Conservation (phyloP, 345 rosid species). For the Pistacia atlantica region DNA sequence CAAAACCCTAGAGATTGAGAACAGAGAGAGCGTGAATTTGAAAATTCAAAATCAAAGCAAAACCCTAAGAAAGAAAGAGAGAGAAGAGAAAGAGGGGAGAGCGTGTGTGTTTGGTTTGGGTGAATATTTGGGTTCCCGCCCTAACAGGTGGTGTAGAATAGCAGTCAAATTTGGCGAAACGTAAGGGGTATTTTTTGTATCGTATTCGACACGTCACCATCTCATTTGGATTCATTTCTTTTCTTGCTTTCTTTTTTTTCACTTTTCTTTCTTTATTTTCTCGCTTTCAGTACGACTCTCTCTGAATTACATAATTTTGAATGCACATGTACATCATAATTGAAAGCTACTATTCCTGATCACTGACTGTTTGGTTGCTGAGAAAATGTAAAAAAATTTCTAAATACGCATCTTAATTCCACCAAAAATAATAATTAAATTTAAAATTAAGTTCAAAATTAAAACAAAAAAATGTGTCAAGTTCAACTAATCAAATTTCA, state of each 20-base stretch:
- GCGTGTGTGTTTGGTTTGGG: constrained; percentile 3
- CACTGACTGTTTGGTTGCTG: not conserved
- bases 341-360: not conserved
- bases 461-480: too few species aligned
- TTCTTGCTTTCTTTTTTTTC: not conserved
- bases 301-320: too few species aligned
- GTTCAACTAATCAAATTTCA: too few species aligned
- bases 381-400: constrained; percentile 13
- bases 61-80: constrained; percentile 17
- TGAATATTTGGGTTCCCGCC: constrained; percentile 55
- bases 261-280: not conserved
- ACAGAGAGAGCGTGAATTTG: constrained; percentile 13
- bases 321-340: too few species aligned
- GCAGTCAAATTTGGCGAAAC: constrained; percentile 31
- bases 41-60: constrained; percentile 12
- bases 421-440: too few species aligned
- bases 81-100: constrained; percentile 11
- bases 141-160: constrained; percentile 31
- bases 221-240: not conserved
- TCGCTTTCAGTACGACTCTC: not conserved
- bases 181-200: constrained; percentile 19
- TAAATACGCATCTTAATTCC: too few species aligned
- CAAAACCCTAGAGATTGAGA: constrained; percentile 25
- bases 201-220: constrained; percentile 40
- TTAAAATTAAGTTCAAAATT: too few species aligned